Evolutionary conservation across 805 yeast species (phyloP).

Genomic region (Myxozyma kluyveri): DNA sequence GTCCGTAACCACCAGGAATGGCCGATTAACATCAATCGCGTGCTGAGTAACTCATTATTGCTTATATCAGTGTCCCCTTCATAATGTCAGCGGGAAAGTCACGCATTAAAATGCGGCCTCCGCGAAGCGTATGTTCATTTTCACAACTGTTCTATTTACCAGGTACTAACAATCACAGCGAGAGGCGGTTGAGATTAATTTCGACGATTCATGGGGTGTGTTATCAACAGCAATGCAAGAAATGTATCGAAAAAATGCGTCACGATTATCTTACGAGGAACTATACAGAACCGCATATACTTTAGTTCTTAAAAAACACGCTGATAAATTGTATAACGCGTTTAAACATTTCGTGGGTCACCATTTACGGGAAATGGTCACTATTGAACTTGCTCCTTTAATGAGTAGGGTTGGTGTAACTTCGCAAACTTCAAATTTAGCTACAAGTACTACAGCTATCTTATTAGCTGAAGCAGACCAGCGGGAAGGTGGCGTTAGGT

Average conservation of each 20-base stretch:
- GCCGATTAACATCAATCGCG: no score
- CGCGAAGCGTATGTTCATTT: slow-evolving; percentile 22
- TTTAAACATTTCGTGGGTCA: slow-evolving; percentile 50
- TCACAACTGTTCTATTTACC: background rate
- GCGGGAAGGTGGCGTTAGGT: slow-evolving; percentile 30
- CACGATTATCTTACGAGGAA: slow-evolving; percentile 75
- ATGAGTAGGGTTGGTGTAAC: no score
- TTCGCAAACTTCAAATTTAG: slow-evolving; percentile 3
- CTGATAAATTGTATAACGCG: slow-evolving; percentile 61
- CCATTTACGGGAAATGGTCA: slow-evolving; percentile 42
- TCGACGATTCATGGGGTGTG: slow-evolving; percentile 64
- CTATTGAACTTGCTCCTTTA: slow-evolving; percentile 30
- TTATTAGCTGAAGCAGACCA: slow-evolving; percentile 20
- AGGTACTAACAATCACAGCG: slow-evolving; percentile 9
- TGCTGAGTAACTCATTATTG: no score
- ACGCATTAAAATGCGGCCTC: slow-evolving; percentile 30
- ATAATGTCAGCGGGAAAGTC: slow-evolving; percentile 28
- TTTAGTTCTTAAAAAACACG: slow-evolving; percentile 67
- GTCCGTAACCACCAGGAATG: no score
- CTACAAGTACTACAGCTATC: slow-evolving; percentile 15
- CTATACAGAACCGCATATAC: slow-evolving; percentile 76
- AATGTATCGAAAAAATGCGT: slow-evolving; percentile 69
- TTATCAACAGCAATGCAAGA: slow-evolving; percentile 66
- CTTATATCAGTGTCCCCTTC: no score
- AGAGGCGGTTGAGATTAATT: slow-evolving; percentile 44